Evolutionary conservation across 1,139 yeast species (phyloP), one percentile per base, ranked within the genome.

Genomic region (Candida freyschussii): DNA sequence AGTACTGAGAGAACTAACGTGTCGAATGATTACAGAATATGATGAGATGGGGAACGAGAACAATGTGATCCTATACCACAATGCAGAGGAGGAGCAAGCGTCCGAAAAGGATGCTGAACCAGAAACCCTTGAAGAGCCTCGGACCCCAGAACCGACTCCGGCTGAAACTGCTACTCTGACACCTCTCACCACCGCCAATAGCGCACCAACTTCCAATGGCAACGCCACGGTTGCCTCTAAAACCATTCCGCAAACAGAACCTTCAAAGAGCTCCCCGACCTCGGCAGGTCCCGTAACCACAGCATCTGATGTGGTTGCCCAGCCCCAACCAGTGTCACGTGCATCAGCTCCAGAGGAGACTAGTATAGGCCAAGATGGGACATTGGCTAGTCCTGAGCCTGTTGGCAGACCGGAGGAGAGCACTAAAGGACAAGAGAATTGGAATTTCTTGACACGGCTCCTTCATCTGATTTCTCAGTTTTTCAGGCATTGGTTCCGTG

Each of bases 31-130:
- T n/a, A 12, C 16, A 47, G 54, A 50, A 18, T 32, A 35, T 21
- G 54, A 50, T 27, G 37, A 32, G 1, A 26, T 32, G 11, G 52
- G 52, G 1, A 48, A 48, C 21, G 50, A 45, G 21, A 50, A 50
- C 37, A 50, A 50, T 17, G 51, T 50, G 5, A 24, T 50, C 9
- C 17, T 39, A 5, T 48, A 39, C 25, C 50, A 47, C 27, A 31
- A 26, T 16, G 27, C 45, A 1, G 22, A 28, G 4, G 34, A 30
- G 14, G 15, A 34, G 7, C 5, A 9, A 1, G 20, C 29, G 3
- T 15, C 27, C 3, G 12, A 21, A 11, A 19, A 26, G 6, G 24
- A 24, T 2, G 40, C 36, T 3, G 28, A 33, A 12, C 19, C 18
- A 6, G 39, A 30, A n/a, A 35, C 31, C 17, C 26, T 30, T 7